These are phyloP conservation scores for Tilletia indica DNA, from an alignment of 1,284 basidiomycete species.

Conservation along the genomic window DNA sequence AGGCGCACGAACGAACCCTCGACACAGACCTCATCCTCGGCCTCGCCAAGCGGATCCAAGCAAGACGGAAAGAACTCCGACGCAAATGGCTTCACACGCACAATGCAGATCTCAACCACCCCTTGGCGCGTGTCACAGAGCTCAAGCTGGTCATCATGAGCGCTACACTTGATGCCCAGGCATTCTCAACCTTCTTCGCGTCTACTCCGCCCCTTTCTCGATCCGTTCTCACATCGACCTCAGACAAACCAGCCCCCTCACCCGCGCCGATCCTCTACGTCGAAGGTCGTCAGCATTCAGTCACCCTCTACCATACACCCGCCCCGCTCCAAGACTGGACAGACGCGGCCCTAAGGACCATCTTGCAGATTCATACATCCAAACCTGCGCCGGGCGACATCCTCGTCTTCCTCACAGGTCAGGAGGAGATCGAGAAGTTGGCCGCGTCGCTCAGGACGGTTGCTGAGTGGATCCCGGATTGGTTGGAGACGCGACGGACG, in stretches of 20 bases:
- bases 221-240: neutral
- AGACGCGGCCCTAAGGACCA: slow-evolving; percentile 81
- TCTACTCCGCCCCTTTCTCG: slow-evolving; percentile 18
- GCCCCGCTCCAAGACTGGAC: slow-evolving; percentile 78
- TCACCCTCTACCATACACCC: slow-evolving; percentile 65
- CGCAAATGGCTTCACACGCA: slow-evolving; percentile 53
- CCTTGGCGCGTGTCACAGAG: slow-evolving; percentile 23
- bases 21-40: slow-evolving; percentile 92
- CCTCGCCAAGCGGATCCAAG: slow-evolving; percentile 68
- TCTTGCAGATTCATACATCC: slow-evolving; percentile 83
- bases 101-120: slow-evolving; percentile 12
- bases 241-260: slow-evolving; percentile 11
- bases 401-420: slow-evolving; percentile 90
- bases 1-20: slow-evolving; percentile 93
- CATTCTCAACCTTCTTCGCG: slow-evolving; percentile 84
- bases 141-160: slow-evolving; percentile 96
- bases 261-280: slow-evolving; percentile 79
- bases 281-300: slow-evolving; percentile 89
- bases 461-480: slow-evolving; percentile 6
- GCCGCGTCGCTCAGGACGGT: slow-evolving; percentile 43
- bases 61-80: slow-evolving; percentile 60
- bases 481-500: neutral
- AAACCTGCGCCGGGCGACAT: slow-evolving; percentile 76
- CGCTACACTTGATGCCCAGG: slow-evolving; percentile 90
- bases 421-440: slow-evolving; percentile 92